A percentile compares a stretch with the other conserved stretches of the same genome.
Conservation (phyloP, 2,329 filamentous ascomycete species). For the Xylariaceae sp. region DNA sequence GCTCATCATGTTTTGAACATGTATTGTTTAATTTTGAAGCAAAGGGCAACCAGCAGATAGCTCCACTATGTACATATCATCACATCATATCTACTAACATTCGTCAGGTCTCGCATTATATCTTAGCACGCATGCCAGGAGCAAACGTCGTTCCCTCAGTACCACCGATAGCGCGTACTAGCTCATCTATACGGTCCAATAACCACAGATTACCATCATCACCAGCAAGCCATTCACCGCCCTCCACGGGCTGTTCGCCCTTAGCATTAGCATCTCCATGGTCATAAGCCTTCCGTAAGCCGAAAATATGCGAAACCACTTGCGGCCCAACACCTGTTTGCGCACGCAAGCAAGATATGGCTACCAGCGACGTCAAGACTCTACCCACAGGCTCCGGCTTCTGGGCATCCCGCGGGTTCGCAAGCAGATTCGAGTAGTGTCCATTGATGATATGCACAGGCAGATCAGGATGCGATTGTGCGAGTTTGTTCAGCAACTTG, state of each 20-base stretch:
- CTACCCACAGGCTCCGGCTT: slow-evolving; percentile 58
- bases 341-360: slow-evolving; percentile 70
- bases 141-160: slow-evolving; percentile 54
- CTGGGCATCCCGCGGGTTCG: slow-evolving; percentile 56
- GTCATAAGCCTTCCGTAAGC: slow-evolving; percentile 71
- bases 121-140: slow-evolving; percentile 44
- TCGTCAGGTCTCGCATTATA: slow-evolving; percentile 27
- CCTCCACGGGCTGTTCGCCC: slow-evolving; percentile 47
- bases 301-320: slow-evolving; percentile 78
- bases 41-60: too few species aligned
- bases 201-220: slow-evolving; percentile 67
- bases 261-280: slow-evolving; percentile 55
- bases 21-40: too few species aligned
- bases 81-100: too few species aligned
- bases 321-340: slow-evolving; percentile 83
- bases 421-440: slow-evolving; percentile 72
- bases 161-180: slow-evolving; percentile 46
- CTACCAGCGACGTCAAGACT: slow-evolving; percentile 69
- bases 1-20: too few species aligned
- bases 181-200: slow-evolving; percentile 57
- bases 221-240: slow-evolving; percentile 58
- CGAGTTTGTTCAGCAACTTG: slow-evolving; percentile 70
- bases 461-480: slow-evolving; percentile 74
- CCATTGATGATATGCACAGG: slow-evolving; percentile 75
- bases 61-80: too few species aligned